These are phyloP conservation scores for Phytophthora fragariaefolia DNA, from an alignment of 352 stramenopile species.

Conservation along the genomic window DNA sequence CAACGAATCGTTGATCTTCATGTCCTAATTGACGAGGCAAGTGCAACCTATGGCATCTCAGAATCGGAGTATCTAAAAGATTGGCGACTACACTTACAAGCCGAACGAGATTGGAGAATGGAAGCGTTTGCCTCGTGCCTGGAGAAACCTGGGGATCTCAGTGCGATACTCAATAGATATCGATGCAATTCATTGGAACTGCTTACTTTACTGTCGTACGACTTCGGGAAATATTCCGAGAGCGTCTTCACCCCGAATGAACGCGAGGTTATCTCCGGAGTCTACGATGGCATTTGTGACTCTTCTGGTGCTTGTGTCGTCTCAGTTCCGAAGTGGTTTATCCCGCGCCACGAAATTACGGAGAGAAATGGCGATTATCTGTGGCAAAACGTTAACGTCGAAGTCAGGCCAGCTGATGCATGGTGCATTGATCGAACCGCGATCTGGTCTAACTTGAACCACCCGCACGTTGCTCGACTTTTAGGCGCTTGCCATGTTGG, in stretches of 20 bases:
- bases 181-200: background rate
- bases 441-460: background rate
- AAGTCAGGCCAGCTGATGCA: background rate
- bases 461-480: background rate
- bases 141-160: background rate
- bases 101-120: background rate
- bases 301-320: background rate
- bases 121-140: background rate
- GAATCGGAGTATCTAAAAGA: background rate
- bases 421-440: background rate
- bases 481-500: background rate
- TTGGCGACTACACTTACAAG: background rate
- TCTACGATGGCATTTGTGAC: background rate
- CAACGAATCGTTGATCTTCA: background rate
- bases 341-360: background rate
- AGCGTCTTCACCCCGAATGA: background rate
- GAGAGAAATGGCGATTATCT: background rate
- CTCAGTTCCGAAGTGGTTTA: background rate
- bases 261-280: background rate
- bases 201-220: background rate
- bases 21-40: background rate
- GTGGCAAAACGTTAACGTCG: conserved; percentile 1
- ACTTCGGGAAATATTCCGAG: background rate
- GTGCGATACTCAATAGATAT: background rate
- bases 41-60: background rate